These are phyloP conservation scores for Magnolia changhungtana DNA, from an alignment of 164 flowering plant genomes.

Conservation along the genomic window DNA sequence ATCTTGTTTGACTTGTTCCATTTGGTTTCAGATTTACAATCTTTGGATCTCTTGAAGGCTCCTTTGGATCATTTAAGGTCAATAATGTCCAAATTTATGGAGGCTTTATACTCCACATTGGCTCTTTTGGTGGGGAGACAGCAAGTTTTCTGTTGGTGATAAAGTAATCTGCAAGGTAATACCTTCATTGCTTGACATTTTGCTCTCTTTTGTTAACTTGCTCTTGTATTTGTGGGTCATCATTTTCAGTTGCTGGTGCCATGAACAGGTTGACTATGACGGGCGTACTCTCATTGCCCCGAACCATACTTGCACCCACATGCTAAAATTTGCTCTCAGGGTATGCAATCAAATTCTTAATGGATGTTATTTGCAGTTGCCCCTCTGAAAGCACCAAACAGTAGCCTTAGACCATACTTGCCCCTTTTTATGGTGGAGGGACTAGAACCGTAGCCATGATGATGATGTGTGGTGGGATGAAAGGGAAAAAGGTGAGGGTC, in stretches of 20 bases:
- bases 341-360: conserved; percentile 30
- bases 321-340: conserved; percentile 94
- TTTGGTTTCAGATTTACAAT: conserved; percentile 73
- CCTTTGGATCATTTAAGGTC: conserved; percentile 71
- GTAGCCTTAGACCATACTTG: too few species aligned
- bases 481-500: too few species aligned
- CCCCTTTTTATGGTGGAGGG: too few species aligned
- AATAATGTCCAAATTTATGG: conserved; percentile 79
- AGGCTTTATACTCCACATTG: conserved; percentile 87
- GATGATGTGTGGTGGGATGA: too few species aligned
- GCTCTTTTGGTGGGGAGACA: conserved; percentile 35
- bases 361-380: neutral
- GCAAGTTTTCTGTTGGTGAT: conserved; percentile 63
- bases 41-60: conserved; percentile 70
- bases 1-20: conserved; percentile 4
- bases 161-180: conserved; percentile 76
- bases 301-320: conserved; percentile 98
- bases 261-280: conserved; percentile 80
- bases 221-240: conserved; percentile 1
- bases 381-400: too few species aligned
- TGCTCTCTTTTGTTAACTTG: neutral
- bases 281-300: conserved; percentile 93
- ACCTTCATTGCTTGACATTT: neutral
- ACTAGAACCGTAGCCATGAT: too few species aligned
- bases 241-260: conserved; percentile 5